These are phyloP conservation scores for Aspergillus sclerotiicarbonarius DNA, from an alignment of 495 filamentous ascomycete genomes.

Conservation along the genomic window DNA sequence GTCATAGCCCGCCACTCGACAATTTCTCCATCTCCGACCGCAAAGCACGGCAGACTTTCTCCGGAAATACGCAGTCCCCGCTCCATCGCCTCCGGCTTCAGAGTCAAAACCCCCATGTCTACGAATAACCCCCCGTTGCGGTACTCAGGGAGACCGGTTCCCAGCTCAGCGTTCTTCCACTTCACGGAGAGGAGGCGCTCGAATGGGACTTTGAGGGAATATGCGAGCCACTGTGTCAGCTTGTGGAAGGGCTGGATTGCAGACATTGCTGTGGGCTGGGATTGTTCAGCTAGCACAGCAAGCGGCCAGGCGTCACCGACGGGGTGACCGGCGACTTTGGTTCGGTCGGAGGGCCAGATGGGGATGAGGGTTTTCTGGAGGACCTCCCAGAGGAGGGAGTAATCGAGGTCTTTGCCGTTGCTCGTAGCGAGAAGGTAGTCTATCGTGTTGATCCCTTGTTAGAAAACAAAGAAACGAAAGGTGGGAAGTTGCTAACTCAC, in stretches of 20 bases:
- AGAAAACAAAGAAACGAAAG: no score
- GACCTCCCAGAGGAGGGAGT: conserved; percentile 43
- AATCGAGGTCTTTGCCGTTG: conserved; percentile 25
- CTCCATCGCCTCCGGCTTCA: conserved; percentile 65
- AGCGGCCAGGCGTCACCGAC: conserved; percentile 60
- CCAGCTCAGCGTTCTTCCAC: conserved; percentile 72
- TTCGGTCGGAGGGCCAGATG: conserved; percentile 56
- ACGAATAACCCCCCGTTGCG: conserved; percentile 84
- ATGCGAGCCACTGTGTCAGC: conserved; percentile 85
- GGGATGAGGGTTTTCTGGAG: conserved; percentile 52
- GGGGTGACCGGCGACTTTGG: conserved; percentile 47
- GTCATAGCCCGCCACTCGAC: conserved; percentile 68
- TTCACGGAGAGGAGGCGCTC: conserved; percentile 69
- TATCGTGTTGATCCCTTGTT: conserved; percentile 14
- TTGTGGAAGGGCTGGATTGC: conserved; percentile 70
- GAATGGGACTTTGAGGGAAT: conserved; percentile 88
- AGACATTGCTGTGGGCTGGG: conserved; percentile 3
- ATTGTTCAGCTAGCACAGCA: conserved; percentile 19
- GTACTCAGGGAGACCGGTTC: conserved; percentile 86
- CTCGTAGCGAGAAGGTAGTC: conserved; percentile 47
- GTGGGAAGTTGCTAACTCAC: conserved; percentile 28
- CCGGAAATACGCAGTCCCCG: conserved; percentile 42
- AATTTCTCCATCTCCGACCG: conserved; percentile 38
- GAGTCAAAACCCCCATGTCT: conserved; percentile 73
- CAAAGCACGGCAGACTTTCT: conserved; percentile 75